Evolutionary conservation across 2,329 filamentous ascomycete genomes (phyloP).

Genomic region (Botrytis pseudocinerea): DNA sequence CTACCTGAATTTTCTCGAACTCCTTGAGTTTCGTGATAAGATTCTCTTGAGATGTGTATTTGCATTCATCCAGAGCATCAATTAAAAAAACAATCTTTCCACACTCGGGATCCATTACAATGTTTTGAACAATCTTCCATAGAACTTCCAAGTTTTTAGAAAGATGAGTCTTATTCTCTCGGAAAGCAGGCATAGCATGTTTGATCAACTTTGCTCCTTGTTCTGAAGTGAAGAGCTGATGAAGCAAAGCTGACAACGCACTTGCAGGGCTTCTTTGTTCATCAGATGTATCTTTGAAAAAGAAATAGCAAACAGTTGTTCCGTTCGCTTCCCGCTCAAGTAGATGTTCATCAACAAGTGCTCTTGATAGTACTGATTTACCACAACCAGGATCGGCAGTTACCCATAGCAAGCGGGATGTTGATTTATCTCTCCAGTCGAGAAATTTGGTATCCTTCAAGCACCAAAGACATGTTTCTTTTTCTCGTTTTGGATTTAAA

Average conservation of each 20-base stretch:
- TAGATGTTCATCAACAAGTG: conserved; percentile 16
- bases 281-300: conserved; percentile 21
- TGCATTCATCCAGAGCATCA: conserved; percentile 24
- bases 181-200: conserved; percentile 13
- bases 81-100: conserved; percentile 17
- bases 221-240: conserved; percentile 20
- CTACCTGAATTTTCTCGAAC: neutral
- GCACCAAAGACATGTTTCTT: conserved; percentile 15
- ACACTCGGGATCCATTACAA: conserved; percentile 16
- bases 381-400: conserved; percentile 22
- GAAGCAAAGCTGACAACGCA: conserved; percentile 19
- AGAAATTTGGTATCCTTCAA: conserved; percentile 8
- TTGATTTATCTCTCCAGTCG: conserved; percentile 14
- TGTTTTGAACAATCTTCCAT: conserved; percentile 12
- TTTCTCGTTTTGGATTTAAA: conserved; percentile 5
- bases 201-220: conserved; percentile 9
- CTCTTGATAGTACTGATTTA: conserved; percentile 21
- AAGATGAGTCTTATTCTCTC: neutral
- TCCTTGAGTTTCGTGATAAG: conserved; percentile 14
- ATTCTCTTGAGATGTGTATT: neutral
- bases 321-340: neutral
- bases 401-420: conserved; percentile 16
- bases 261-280: conserved; percentile 10
- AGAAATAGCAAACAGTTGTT: conserved; percentile 21
- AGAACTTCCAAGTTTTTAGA: conserved; percentile 7